phyloP scores from a whole-genome alignment of 805 yeast genomes.

The Wickerhamiella galacta region DNA sequence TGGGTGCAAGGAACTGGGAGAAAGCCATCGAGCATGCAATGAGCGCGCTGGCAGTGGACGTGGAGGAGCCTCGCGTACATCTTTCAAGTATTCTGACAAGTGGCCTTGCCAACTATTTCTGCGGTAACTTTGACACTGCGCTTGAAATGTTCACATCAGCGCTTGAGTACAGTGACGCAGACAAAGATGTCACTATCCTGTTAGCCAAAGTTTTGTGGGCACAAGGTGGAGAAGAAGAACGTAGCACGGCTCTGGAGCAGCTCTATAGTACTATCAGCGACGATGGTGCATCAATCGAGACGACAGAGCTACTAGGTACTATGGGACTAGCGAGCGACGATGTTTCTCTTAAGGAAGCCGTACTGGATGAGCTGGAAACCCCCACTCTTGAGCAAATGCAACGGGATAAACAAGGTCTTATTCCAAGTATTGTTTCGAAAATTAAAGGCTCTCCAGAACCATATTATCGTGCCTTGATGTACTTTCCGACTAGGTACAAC shows the following conservation, averaged over 20 bases:
- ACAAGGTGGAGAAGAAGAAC: slow-evolving; percentile 56
- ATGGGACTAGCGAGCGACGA: slow-evolving; percentile 46
- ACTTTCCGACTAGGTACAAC: slow-evolving; percentile 53
- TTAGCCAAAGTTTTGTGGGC: slow-evolving; percentile 69
- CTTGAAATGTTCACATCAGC: slow-evolving; percentile 50
- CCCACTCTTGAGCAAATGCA: slow-evolving; percentile 32
- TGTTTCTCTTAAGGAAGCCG: slow-evolving; percentile 42
- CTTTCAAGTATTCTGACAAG: slow-evolving; percentile 46
- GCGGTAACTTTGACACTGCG: slow-evolving; percentile 44
- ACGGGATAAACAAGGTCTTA: slow-evolving; percentile 35
- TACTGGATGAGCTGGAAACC: slow-evolving; percentile 45
- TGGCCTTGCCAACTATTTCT: slow-evolving; percentile 59
- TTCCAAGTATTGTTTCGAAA: slow-evolving; percentile 25
- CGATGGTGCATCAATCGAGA: slow-evolving; percentile 47
- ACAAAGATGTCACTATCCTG: slow-evolving; percentile 51
- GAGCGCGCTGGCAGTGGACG: slow-evolving; percentile 33
- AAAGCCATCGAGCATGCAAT: slow-evolving; percentile 47
- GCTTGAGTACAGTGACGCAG: slow-evolving; percentile 37
- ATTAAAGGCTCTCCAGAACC: slow-evolving; percentile 17
- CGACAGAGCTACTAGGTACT: slow-evolving; percentile 65
- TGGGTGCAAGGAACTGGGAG: slow-evolving; percentile 42
- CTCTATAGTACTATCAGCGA: slow-evolving; percentile 46
- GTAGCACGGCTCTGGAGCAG: slow-evolving; percentile 73
- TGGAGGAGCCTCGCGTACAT: slow-evolving; percentile 15
- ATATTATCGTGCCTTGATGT: slow-evolving; percentile 57